These are phyloP conservation scores for Collybiopsis confluens DNA, from an alignment of 768 basidiomycete genomes.

Conservation along the genomic window DNA sequence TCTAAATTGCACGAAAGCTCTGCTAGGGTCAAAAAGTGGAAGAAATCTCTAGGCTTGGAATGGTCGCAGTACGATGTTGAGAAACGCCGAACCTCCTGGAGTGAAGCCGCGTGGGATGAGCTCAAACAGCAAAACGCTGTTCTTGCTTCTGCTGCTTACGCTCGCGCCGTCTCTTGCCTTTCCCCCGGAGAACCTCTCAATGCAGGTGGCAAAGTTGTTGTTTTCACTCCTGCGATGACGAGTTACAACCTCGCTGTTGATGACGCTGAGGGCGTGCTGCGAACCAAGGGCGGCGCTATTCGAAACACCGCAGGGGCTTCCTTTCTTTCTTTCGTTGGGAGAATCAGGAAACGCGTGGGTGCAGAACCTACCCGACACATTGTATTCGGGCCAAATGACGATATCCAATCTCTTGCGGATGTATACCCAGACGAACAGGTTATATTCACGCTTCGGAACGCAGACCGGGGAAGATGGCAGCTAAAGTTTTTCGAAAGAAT, in stretches of 20 bases:
- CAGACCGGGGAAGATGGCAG: slow-evolving; percentile 8
- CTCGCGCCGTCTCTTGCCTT: slow-evolving; percentile 40
- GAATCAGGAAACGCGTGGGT: slow-evolving; percentile 27
- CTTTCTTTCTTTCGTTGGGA: slow-evolving; percentile 44
- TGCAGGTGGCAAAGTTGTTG: slow-evolving; percentile 26
- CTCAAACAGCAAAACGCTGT: slow-evolving; percentile 34
- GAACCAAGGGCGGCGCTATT: slow-evolving; percentile 35
- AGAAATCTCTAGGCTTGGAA: slow-evolving; percentile 42
- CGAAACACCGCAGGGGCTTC: slow-evolving; percentile 57
- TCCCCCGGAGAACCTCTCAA: slow-evolving; percentile 36
- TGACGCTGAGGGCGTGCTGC: slow-evolving; percentile 42
- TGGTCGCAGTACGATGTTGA: slow-evolving; percentile 39
- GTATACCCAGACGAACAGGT: background rate
- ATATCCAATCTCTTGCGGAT: background rate
- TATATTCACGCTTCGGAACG: slow-evolving; percentile 8
- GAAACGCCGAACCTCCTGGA: slow-evolving; percentile 21
- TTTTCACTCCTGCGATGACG: slow-evolving; percentile 56
- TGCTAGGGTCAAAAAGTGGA: slow-evolving; percentile 43
- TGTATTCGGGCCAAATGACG: slow-evolving; percentile 34
- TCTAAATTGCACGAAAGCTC: slow-evolving; percentile 39
- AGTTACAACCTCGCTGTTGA: slow-evolving; percentile 63
- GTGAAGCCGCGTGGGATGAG: slow-evolving; percentile 24
- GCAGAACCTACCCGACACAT: slow-evolving; percentile 39
- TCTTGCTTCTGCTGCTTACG: slow-evolving; percentile 47
- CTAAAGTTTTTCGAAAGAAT: background rate